Percentiles rank a stretch among this genome's conserved stretches.
Conservation (phyloP, 345 rosid species). For the Nephelium lappaceum region DNA sequence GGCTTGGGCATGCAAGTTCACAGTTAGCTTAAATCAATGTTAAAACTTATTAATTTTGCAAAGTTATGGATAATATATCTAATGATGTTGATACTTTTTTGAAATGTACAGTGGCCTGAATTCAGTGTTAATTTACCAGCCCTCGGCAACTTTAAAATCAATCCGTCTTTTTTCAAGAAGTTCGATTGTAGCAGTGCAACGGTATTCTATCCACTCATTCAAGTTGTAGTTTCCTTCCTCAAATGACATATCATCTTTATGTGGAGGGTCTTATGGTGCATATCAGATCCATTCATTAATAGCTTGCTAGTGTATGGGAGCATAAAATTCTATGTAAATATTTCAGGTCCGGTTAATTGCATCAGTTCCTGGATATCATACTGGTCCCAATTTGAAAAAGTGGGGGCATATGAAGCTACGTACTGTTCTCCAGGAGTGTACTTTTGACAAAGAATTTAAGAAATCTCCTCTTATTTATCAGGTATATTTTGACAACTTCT, state of each 20-base stretch:
- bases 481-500: constrained; percentile 39
- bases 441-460: constrained; percentile 70
- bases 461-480: constrained; percentile 90
- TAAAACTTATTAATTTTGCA: neutral
- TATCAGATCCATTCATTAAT: neutral
- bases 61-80: neutral
- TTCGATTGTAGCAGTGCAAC: constrained; percentile 66
- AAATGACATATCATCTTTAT: constrained; percentile 3
- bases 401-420: constrained; percentile 97
- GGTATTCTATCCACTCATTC: constrained; percentile 42
- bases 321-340: constrained; percentile 9
- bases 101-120: constrained; percentile 68
- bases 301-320: constrained; percentile 10
- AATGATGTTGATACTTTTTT: constrained; percentile 10
- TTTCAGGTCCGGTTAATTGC: constrained; percentile 79
- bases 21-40: neutral
- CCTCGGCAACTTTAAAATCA: constrained; percentile 60
- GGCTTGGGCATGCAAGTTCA: neutral
- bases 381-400: constrained; percentile 67
- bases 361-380: constrained; percentile 96
- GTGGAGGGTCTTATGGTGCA: constrained; percentile 2
- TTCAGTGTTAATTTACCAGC: constrained; percentile 64
- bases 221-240: neutral
- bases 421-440: constrained; percentile 68
- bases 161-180: constrained; percentile 81